Evolutionary conservation across 441 rosid species (phyloP).

Genomic region (Theobroma grandiflorum): DNA sequence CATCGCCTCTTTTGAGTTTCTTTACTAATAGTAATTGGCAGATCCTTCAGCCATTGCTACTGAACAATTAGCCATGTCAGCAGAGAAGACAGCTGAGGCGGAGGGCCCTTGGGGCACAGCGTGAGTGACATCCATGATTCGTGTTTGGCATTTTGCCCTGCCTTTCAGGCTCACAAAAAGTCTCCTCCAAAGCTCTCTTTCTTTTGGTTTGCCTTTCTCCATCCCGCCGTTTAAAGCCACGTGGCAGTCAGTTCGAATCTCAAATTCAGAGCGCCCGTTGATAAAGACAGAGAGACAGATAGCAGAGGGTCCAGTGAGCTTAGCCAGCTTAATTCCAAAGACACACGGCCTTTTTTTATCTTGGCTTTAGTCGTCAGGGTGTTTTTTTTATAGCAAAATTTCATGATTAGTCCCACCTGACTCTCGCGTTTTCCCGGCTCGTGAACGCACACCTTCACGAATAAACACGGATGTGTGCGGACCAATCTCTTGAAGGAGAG

Average conservation of each 20-base stretch:
- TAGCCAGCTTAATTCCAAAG: not conserved
- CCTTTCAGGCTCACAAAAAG: slow-evolving; percentile 18
- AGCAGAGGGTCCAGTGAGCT: slow-evolving; percentile 5
- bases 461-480: not conserved
- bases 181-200: not conserved
- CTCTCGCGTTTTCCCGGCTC: slow-evolving; percentile 6
- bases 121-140: slow-evolving; percentile 38
- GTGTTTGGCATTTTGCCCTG: slow-evolving; percentile 19
- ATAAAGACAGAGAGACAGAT: slow-evolving; percentile 12
- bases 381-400: not conserved
- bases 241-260: slow-evolving; percentile 35
- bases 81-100: not conserved
- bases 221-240: slow-evolving; percentile 21
- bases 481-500: not conserved
- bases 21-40: not conserved
- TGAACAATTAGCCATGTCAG: not conserved
- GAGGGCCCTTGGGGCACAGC: not conserved
- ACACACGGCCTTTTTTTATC: not conserved
- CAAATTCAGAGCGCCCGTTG: slow-evolving; percentile 7
- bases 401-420: not conserved
- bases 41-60: not conserved
- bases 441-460: not conserved
- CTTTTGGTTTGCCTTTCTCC: not conserved
- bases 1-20: not conserved
- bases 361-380: slow-evolving; percentile 12